Evolutionary conservation across 2,329 filamentous ascomycete genomes (phyloP).

Genomic region (Xylariaceae sp.): DNA sequence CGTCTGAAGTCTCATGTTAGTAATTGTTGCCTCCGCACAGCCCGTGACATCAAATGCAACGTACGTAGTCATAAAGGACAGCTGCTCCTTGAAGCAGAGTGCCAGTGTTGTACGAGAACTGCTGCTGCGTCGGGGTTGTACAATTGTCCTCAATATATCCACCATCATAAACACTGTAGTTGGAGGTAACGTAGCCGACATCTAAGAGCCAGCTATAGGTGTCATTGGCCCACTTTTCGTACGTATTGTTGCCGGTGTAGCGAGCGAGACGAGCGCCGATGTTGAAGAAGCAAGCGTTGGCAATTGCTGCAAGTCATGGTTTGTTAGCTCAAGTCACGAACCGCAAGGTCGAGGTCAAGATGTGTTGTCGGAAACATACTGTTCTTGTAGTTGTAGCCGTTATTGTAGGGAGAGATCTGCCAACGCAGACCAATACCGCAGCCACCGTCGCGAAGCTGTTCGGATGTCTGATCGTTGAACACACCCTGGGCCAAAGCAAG

Average conservation of each 20-base stretch:
- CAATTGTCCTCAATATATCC: constrained; percentile 42
- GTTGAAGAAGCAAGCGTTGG: constrained; percentile 49
- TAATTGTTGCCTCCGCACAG: too few species aligned
- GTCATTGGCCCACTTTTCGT: constrained; percentile 57
- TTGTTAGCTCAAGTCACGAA: constrained; percentile 3
- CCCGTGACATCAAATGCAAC: neutral
- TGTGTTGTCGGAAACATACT: constrained; percentile 21
- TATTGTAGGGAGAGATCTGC: constrained; percentile 63
- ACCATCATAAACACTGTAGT: constrained; percentile 49
- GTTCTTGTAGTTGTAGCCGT: constrained; percentile 49
- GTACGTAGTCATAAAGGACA: constrained; percentile 42
- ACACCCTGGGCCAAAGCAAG: constrained; percentile 62
- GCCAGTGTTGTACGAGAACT: constrained; percentile 53
- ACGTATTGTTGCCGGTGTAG: constrained; percentile 63
- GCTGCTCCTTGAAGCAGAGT: constrained; percentile 44
- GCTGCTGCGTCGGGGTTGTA: constrained; percentile 43
- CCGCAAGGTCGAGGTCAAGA: neutral
- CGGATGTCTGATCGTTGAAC: constrained; percentile 57
- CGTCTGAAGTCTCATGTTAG: constrained; percentile 24
- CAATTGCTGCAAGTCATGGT: constrained; percentile 34
- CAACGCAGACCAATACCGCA: constrained; percentile 64
- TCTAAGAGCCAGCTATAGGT: constrained; percentile 53
- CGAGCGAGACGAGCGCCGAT: constrained; percentile 57
- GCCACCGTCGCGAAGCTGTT: constrained; percentile 53
- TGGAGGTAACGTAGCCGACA: constrained; percentile 43